These are phyloP conservation scores for Rhodocollybia butyracea DNA, from an alignment of 768 basidiomycete genomes.

Conservation along the genomic window DNA sequence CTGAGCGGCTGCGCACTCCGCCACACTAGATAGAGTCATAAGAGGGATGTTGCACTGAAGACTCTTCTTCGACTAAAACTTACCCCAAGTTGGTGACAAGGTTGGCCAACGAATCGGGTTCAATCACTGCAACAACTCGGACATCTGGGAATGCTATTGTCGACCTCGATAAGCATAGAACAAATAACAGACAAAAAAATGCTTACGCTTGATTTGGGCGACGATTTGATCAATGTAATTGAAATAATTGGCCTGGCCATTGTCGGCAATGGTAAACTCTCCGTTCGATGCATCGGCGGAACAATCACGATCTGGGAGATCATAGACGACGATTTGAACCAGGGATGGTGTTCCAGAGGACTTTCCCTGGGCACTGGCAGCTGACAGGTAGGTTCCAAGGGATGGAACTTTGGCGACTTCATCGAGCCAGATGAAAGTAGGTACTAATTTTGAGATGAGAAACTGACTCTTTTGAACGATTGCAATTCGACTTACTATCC, in stretches of 20 bases:
- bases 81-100: slow-evolving; percentile 69
- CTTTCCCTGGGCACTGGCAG: slow-evolving; percentile 43
- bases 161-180: neutral
- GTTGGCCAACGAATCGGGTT: slow-evolving; percentile 68
- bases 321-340: slow-evolving; percentile 53
- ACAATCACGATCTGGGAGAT: slow-evolving; percentile 66
- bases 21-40: too few relatives aligned
- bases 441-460: too few relatives aligned
- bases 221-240: slow-evolving; percentile 62
- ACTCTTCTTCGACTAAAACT: too few relatives aligned
- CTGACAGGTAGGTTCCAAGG: slow-evolving; percentile 55
- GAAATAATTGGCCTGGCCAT: slow-evolving; percentile 52
- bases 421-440: slow-evolving; percentile 65
- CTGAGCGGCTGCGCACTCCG: slow-evolving; percentile 53
- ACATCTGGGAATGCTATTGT: slow-evolving; percentile 51
- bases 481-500: too few relatives aligned
- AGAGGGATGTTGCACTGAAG: too few relatives aligned
- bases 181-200: neutral
- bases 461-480: too few relatives aligned
- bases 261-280: slow-evolving; percentile 58
- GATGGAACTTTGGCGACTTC: slow-evolving; percentile 49
- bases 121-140: slow-evolving; percentile 61
- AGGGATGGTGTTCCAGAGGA: slow-evolving; percentile 45
- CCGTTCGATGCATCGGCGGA: slow-evolving; percentile 64
- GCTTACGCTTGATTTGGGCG: slow-evolving; percentile 49